Conservation (phyloP, 2,329 filamentous ascomycete species). For the Gaeumannomyces sp. region DNA sequence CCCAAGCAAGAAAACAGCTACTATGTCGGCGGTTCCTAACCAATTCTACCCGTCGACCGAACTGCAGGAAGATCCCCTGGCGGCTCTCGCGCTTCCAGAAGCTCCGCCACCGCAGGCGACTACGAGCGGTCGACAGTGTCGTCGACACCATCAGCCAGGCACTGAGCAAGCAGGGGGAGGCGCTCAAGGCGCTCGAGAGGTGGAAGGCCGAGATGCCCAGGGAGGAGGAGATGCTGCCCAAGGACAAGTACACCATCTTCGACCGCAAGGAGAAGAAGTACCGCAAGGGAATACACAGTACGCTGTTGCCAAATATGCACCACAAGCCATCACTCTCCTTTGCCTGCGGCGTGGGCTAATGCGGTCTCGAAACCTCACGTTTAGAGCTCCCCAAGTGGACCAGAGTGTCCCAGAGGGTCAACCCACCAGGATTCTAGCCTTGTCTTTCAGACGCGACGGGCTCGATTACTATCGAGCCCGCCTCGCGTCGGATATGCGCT, state of each 20-base stretch:
- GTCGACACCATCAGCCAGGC: conserved; percentile 76
- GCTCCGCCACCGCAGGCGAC: conserved; percentile 72
- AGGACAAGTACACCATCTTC: conserved; percentile 97
- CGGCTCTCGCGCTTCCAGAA: conserved; percentile 90
- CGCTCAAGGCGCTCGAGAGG: conserved; percentile 70
- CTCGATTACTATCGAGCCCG: too few relatives aligned
- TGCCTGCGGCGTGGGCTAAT: not conserved
- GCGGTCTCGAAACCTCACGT: not conserved
- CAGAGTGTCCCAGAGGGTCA: conserved; percentile 85
- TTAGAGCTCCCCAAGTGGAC: conserved; percentile 88
- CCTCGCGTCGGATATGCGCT: too few relatives aligned
- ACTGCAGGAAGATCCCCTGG: conserved; percentile 84
- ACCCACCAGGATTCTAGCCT: conserved; percentile 82
- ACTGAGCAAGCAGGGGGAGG: conserved; percentile 64
- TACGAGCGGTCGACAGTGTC: conserved; percentile 81
- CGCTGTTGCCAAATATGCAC: conserved; percentile 34
- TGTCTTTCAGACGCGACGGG: too few relatives aligned
- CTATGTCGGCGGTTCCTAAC: conserved; percentile 4
- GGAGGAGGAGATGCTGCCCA: conserved; percentile 90
- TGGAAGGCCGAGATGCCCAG: conserved; percentile 97
- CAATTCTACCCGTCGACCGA: not conserved
- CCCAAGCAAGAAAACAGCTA: too few relatives aligned
- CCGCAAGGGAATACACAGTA: conserved; percentile 96
- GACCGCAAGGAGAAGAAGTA: conserved; percentile 94
- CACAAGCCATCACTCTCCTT: conserved; percentile 2